Percentiles rank a stretch among this genome's conserved stretches.
phyloP scores from a whole-genome alignment of 1,284 basidiomycete genomes.

The Fomitopsis pinicola region DNA sequence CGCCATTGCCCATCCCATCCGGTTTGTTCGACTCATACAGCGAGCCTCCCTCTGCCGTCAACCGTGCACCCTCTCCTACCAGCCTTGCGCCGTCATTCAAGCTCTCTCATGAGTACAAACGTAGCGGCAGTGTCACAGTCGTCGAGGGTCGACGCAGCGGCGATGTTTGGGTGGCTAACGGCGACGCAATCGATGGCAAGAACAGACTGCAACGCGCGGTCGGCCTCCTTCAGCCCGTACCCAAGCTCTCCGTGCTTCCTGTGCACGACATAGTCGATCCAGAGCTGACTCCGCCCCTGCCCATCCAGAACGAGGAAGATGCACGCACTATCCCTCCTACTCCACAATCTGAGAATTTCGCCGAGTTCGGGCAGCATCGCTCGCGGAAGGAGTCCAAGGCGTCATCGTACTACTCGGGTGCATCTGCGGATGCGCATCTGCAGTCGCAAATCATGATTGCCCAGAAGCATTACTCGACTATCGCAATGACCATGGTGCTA shows the following conservation, averaged over 20 bases:
- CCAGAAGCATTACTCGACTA: conserved; percentile 61
- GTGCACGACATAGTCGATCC: conserved; percentile 38
- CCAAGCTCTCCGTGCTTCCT: conserved; percentile 64
- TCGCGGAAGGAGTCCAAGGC: conserved; percentile 42
- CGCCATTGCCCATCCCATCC: conserved; percentile 59
- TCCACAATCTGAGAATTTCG: conserved; percentile 48
- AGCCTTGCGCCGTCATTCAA: conserved; percentile 34
- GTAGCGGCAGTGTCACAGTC: conserved; percentile 58
- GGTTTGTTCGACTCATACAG: conserved; percentile 54
- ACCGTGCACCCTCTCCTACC: conserved; percentile 38
- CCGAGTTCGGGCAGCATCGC: conserved; percentile 48
- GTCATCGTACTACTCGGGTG: conserved; percentile 47
- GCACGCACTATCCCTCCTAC: conserved; percentile 37
- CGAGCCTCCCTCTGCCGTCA: conserved; percentile 37
- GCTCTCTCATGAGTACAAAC: conserved; percentile 53
- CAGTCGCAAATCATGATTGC: conserved; percentile 60
- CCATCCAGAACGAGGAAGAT: conserved; percentile 29
- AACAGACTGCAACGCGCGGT: conserved; percentile 53
- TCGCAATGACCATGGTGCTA: conserved; percentile 58
- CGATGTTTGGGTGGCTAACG: conserved; percentile 66
- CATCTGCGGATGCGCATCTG: conserved; percentile 41
- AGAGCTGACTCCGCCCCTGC: conserved; percentile 33
- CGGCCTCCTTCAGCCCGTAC: conserved; percentile 52
- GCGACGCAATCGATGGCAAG: conserved; percentile 62
- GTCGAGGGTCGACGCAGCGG: conserved; percentile 65